Evolutionary conservation across 352 stramenopile species (phyloP), one percentile per base, ranked within the genome.

Genomic region (Blastocystis sp.): DNA sequence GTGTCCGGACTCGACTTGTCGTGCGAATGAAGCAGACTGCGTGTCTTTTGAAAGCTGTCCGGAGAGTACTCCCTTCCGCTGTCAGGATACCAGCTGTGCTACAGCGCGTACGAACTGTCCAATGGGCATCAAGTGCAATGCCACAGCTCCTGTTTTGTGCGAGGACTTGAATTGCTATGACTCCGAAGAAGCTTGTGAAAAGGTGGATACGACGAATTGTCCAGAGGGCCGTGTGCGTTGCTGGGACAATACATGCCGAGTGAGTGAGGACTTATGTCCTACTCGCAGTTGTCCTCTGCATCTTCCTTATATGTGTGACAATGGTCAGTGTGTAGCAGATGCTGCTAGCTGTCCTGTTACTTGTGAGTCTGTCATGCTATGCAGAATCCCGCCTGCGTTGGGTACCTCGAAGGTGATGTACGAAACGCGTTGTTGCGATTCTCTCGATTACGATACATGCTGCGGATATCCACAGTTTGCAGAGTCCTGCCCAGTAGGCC

Each of bases 81-180:
- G 73, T 84, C 73, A 45, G 18, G 73, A 84, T 43, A 84, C 54
- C 41, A 84, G 73, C 23, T 84, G 73, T 45, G 73, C 62, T 45
- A 69, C 11, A 39, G 37, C 59, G 0, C 73, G 47, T 34, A 53
- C 50, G 23, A 53, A 84, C 20, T 84, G 73, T 66, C 73, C 47
- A 8, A 9, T 61, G 56, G 53, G 73, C 2, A 59, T 56, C 4
- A 41, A 66, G 7, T 84, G 73, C 56, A 61, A 64, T n/a, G 39
- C n/a, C 5, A 34, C 18, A 20, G 62, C 50, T n/a, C 73, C 73
- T 11, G 55, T 84, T 66, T 34, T 84, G 20, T 84, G 73, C 56
- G 73, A 84, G 9, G 73, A 84, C 39, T 34, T 39, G 8, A 45
- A 84, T 20, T 84, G 73, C 56, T 84, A 84, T n/a, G 43, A 47